Evolutionary conservation across 176 grass and related monocot species (phyloP).

Genomic region (Panicum miliaceum): DNA sequence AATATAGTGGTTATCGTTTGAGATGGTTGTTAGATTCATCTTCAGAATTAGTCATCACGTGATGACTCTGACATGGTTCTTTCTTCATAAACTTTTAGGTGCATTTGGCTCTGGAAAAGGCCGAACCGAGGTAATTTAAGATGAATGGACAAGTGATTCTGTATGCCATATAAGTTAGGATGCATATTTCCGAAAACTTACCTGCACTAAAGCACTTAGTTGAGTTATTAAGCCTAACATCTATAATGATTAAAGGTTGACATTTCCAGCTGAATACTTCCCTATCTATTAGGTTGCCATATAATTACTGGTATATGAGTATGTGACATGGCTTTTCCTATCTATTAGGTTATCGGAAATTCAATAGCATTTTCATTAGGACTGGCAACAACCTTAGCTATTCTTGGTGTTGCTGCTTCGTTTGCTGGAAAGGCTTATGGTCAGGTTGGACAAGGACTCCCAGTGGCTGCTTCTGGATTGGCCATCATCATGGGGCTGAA

Average conservation of each 20-base stretch:
- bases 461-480: slow-evolving; percentile 79
- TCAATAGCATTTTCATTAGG: slow-evolving; percentile 92
- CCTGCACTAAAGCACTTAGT: no score
- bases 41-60: slow-evolving; percentile 19
- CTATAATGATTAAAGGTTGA: not conserved
- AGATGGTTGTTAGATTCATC: not conserved
- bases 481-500: slow-evolving; percentile 94
- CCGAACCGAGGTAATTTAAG: slow-evolving; percentile 65
- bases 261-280: not conserved
- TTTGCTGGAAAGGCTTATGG: slow-evolving; percentile 98
- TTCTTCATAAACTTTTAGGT: slow-evolving; percentile 56
- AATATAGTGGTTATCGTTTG: not conserved
- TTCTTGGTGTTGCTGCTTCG: slow-evolving; percentile 90
- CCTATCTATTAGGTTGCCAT: no score
- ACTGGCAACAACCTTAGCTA: slow-evolving; percentile 90
- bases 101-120: slow-evolving; percentile 91
- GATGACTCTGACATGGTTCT: not conserved
- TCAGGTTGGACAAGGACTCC: slow-evolving; percentile 94
- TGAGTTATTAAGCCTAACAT: no score
- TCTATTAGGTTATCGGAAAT: slow-evolving; percentile 83
- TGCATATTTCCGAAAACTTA: no score
- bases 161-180: not conserved
- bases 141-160: not conserved
- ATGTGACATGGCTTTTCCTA: slow-evolving; percentile 27
- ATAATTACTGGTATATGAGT: not conserved